These are phyloP conservation scores for Plectosphaerella sp. DNA, from an alignment of 2,329 filamentous ascomycete genomes.

Conservation along the genomic window DNA sequence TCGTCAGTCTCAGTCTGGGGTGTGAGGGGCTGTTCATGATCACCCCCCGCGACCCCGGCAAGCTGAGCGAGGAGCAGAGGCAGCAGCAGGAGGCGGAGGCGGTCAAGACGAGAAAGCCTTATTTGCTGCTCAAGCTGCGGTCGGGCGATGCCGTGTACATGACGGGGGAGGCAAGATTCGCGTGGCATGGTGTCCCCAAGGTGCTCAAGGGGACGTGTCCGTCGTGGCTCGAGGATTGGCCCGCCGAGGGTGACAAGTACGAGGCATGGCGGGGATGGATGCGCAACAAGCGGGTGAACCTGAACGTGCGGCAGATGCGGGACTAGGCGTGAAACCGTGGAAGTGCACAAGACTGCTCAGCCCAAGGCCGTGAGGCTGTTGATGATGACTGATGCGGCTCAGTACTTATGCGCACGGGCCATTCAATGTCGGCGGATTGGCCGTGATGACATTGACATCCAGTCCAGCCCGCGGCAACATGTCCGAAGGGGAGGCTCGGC, in stretches of 20 bases:
- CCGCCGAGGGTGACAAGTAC: constrained; percentile 50
- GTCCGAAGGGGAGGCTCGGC: too few species aligned
- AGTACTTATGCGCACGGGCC: too few species aligned
- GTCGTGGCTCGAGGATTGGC: constrained; percentile 69
- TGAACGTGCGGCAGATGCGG: constrained; percentile 89
- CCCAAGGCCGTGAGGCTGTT: too few species aligned
- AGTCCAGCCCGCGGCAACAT: too few species aligned
- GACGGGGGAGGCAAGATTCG: constrained; percentile 74
- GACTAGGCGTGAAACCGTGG: constrained; percentile 26
- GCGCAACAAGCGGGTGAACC: constrained; percentile 78
- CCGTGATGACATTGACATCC: too few species aligned
- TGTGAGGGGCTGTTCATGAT: constrained; percentile 89
- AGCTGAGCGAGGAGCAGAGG: constrained; percentile 5
- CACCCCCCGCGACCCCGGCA: constrained; percentile 51
- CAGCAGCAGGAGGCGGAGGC: constrained; percentile 18
- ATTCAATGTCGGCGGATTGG: too few species aligned
- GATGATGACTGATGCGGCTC: too few species aligned
- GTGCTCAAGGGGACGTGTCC: constrained; percentile 79
- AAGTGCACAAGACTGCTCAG: not conserved
- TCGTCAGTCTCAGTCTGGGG: constrained; percentile 83
- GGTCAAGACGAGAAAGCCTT: constrained; percentile 32
- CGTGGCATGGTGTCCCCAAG: constrained; percentile 94
- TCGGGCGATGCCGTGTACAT: constrained; percentile 92
- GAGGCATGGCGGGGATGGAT: constrained; percentile 83
- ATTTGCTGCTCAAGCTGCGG: constrained; percentile 61